Conservation (phyloP, 345 rosid genomes). For the Gossypium arboreum region DNA sequence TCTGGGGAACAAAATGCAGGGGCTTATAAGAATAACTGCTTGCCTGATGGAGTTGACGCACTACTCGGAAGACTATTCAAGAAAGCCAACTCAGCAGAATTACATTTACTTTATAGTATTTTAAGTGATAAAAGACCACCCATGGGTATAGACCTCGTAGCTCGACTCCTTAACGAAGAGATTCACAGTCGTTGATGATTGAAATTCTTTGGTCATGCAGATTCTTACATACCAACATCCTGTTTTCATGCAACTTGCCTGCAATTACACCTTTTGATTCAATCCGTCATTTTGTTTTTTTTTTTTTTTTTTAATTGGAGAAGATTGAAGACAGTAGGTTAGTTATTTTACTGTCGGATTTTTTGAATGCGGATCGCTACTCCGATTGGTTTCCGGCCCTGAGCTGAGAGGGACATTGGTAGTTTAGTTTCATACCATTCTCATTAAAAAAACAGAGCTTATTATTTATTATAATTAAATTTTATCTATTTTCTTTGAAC, state of each 20-base stretch:
- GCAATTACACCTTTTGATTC: constrained; percentile 18
- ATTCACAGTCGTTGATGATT: constrained; percentile 46
- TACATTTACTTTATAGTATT: constrained; percentile 40
- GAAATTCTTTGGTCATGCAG: constrained; percentile 10
- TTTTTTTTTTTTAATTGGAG: constrained; percentile 2
- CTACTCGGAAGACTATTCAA: constrained; percentile 50
- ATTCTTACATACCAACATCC: constrained; percentile 29
- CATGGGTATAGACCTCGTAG: constrained; percentile 34
- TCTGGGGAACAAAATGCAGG: constrained; percentile 22
- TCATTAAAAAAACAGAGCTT: background rate
- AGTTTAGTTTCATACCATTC: background rate
- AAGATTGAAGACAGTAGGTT: constrained; percentile 10
- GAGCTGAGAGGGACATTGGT: background rate
- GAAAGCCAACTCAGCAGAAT: constrained; percentile 71
- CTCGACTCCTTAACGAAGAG: constrained; percentile 57
- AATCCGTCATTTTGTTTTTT: constrained; percentile 15
- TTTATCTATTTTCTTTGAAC: background rate
- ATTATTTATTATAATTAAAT: background rate
- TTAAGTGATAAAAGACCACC: constrained; percentile 35
- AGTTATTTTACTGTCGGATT: background rate
- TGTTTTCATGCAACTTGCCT: background rate
- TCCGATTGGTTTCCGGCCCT: background rate
- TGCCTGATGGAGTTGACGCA: constrained; percentile 35
- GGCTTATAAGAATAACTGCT: constrained; percentile 19
- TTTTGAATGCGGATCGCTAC: background rate